These are phyloP conservation scores for Fusarium tuaranense DNA, from an alignment of 2,329 filamentous ascomycete genomes.

Conservation along the genomic window DNA sequence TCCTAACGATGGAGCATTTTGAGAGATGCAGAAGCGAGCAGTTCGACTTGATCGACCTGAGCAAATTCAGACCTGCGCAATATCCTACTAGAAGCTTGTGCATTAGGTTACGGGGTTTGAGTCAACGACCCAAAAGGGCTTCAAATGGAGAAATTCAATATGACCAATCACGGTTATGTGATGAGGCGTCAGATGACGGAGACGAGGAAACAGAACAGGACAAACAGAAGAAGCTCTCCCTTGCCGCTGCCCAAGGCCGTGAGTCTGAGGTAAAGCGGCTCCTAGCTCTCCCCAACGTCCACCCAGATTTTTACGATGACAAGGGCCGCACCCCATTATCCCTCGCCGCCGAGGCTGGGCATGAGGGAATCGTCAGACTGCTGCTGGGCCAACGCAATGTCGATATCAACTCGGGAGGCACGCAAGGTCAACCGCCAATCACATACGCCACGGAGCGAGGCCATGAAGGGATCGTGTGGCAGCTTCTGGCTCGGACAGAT, in stretches of 20 bases:
- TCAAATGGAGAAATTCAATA: too few species aligned
- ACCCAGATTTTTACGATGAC: neutral
- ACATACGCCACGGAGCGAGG: neutral
- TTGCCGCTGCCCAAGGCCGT: neutral
- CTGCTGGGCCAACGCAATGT: neutral
- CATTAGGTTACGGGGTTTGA: neutral
- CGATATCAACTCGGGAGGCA: neutral
- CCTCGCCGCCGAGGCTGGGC: neutral
- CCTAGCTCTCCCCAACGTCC: neutral
- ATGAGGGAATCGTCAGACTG: neutral
- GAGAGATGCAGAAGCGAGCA: neutral
- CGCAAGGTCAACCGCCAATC: too few species aligned
- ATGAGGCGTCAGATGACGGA: neutral
- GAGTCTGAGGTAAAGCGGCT: neutral
- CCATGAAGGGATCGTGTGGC: neutral
- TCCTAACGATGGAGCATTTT: slow-evolving; percentile 16
- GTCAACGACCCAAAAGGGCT: neutral
- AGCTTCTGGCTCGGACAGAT: neutral
- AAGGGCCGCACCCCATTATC: neutral
- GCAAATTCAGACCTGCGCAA: neutral
- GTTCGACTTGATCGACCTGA: neutral
- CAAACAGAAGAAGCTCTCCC: too few species aligned
- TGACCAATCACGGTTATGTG: too few species aligned
- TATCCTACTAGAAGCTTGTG: slow-evolving; percentile 5
- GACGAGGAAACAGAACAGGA: neutral